Conservation (phyloP, 2,329 filamentous ascomycete species). For the Ophiostoma novo-ulmi region DNA sequence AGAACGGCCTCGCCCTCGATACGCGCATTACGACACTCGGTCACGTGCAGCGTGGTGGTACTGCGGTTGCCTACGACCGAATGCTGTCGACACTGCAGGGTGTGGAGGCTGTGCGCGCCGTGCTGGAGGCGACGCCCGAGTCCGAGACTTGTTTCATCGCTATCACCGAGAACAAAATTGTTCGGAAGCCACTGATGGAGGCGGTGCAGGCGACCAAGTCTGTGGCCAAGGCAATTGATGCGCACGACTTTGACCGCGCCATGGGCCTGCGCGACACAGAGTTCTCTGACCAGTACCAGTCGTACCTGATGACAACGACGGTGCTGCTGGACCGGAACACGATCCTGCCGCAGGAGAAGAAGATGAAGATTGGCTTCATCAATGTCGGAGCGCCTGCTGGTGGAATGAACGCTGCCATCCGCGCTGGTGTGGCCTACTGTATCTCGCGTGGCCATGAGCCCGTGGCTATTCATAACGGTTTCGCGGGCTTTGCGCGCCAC, state of each 20-base stretch:
- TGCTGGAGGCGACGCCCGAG: slow-evolving; percentile 81
- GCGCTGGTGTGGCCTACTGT: slow-evolving; percentile 90
- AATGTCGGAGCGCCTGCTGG: slow-evolving; percentile 95
- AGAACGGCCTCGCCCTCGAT: slow-evolving; percentile 69
- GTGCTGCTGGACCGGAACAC: slow-evolving; percentile 62
- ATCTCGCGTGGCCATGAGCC: slow-evolving; percentile 87
- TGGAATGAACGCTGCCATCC: slow-evolving; percentile 95
- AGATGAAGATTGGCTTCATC: slow-evolving; percentile 91
- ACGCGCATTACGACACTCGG: slow-evolving; percentile 92
- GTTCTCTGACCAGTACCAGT: slow-evolving; percentile 86
- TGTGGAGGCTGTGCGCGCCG: slow-evolving; percentile 87
- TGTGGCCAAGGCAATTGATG: slow-evolving; percentile 74
- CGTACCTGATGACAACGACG: slow-evolving; percentile 85
- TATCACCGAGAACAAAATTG: slow-evolving; percentile 96
- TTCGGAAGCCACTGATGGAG: slow-evolving; percentile 80
- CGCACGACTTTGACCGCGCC: slow-evolving; percentile 78
- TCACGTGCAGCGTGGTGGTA: slow-evolving; percentile 93
- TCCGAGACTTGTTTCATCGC: slow-evolving; percentile 92
- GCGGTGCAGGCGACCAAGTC: slow-evolving; percentile 82
- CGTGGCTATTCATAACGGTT: slow-evolving; percentile 91
- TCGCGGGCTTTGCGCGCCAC: slow-evolving; percentile 87
- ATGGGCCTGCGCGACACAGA: slow-evolving; percentile 88
- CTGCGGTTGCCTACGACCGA: slow-evolving; percentile 88
- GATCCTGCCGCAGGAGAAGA: slow-evolving; percentile 63
- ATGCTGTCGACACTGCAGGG: slow-evolving; percentile 91